Evolutionary conservation across 73 alveolate genomes (phyloP), one percentile per base, ranked within the genome.

Genomic region (Blepharisma japonicum): DNA sequence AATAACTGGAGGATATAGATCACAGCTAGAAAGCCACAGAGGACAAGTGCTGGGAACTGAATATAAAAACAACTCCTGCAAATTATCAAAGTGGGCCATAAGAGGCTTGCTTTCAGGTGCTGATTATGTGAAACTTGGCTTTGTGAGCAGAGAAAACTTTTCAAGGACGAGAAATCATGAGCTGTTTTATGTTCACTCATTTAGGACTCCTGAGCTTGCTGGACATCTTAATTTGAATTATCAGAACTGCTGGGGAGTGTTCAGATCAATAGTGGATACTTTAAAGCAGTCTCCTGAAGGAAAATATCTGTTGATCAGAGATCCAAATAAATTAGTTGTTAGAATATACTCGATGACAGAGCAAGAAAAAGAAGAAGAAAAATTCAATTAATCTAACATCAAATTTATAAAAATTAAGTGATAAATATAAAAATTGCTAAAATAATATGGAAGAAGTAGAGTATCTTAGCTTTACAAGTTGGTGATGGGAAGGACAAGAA

Each of bases 1-100:
- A 18, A 78, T 81, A 23, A 80, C 85, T 18, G 68, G 81, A 7
- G 82, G 84, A 21, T 82, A 77, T 76, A 78, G 46, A 49, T 42
- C 51, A 54, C n/a, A 67, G 1, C 55, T 74, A 8, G 61, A 55
- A 55, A 42, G 71, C 38, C 45, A 78, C 25, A 74, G 50, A 21
- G 89, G 89, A 18, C 27, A 48, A n/a, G 48, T 78, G 7, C 32
- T 74, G 3, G 55, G 70, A 25, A 78, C 61, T 42, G 87, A 71
- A 14, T 39, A 45, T 18, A 78, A 56, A 38, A 71, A 82, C 39
- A 82, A 82, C 84, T 45, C 87, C 0, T 77, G 84, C 56, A 82
- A 82, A 55, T 77, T 82, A 27, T 76, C 86, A 6, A 82, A 78
- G 32, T 82, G 89, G 89, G 55, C 78, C 45, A 55, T 80, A 47